Conservation (phyloP, 2,329 filamentous ascomycete genomes). For the Colletotrichum horii region DNA sequence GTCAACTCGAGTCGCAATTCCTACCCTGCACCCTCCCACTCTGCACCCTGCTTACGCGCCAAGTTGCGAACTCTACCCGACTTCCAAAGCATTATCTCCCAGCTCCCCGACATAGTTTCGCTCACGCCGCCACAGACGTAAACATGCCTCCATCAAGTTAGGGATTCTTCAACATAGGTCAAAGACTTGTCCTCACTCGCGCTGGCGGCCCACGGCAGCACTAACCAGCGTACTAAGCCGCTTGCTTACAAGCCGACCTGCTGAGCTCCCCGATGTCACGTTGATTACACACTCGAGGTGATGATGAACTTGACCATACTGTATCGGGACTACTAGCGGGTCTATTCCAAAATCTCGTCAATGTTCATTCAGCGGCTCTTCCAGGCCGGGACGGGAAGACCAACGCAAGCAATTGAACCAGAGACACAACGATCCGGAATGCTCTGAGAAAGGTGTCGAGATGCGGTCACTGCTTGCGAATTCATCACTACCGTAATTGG, state of each 20-base stretch:
- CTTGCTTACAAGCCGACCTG: background rate
- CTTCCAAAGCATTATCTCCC: background rate
- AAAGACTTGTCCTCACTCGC: background rate
- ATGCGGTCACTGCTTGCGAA: background rate
- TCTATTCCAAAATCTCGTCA: background rate
- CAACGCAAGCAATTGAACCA: background rate
- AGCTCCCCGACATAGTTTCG: background rate
- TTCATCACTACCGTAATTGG: background rate
- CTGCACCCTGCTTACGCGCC: background rate
- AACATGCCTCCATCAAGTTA: background rate
- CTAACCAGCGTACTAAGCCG: background rate
- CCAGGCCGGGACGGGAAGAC: background rate
- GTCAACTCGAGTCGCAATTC: background rate
- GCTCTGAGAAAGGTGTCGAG: background rate
- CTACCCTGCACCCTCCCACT: background rate
- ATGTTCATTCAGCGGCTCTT: background rate
- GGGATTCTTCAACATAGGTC: constrained; percentile 10
- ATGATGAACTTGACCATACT: background rate
- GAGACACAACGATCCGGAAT: background rate
- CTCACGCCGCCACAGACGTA: background rate
- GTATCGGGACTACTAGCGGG: background rate
- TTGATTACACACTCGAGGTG: background rate
- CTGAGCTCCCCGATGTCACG: background rate
- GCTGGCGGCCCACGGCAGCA: background rate
- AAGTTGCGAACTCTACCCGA: background rate